These are phyloP conservation scores for Talaromyces stipitatus DNA, from an alignment of 495 filamentous ascomycete species.

Conservation along the genomic window DNA sequence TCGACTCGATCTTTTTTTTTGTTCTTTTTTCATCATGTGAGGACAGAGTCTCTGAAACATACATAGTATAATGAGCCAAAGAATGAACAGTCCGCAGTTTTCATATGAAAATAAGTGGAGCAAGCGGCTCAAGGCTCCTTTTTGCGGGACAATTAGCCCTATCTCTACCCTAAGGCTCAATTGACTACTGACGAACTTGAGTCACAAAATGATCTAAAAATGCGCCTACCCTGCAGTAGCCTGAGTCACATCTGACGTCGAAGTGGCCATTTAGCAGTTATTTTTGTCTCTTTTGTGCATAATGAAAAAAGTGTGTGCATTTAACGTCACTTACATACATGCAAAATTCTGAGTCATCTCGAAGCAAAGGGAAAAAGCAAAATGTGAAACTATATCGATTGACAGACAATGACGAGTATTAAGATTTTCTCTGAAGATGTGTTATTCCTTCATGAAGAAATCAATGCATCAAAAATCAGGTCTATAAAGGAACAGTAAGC, in stretches of 20 bases:
- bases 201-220: not conserved
- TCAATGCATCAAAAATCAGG: not conserved
- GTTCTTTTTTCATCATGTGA: not conserved
- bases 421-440: too few species aligned
- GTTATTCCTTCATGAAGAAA: not conserved
- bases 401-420: too few species aligned
- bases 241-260: not conserved
- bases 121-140: not conserved
- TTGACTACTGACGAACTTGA: not conserved
- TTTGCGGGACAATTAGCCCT: not conserved
- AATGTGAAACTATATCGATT: too few species aligned
- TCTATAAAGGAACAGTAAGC: not conserved
- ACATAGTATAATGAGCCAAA: not conserved
- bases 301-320: not conserved
- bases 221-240: not conserved
- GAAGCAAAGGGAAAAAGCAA: constrained; percentile 5
- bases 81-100: not conserved
- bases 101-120: not conserved
- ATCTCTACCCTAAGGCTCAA: not conserved
- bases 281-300: not conserved
- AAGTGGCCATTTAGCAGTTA: not conserved
- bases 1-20: not conserved
- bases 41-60: not conserved
- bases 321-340: constrained; percentile 7
- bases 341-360: constrained; percentile 11